phyloP scores from a whole-genome alignment of 2,329 filamentous ascomycete genomes.

The Alternaria ventricosa region DNA sequence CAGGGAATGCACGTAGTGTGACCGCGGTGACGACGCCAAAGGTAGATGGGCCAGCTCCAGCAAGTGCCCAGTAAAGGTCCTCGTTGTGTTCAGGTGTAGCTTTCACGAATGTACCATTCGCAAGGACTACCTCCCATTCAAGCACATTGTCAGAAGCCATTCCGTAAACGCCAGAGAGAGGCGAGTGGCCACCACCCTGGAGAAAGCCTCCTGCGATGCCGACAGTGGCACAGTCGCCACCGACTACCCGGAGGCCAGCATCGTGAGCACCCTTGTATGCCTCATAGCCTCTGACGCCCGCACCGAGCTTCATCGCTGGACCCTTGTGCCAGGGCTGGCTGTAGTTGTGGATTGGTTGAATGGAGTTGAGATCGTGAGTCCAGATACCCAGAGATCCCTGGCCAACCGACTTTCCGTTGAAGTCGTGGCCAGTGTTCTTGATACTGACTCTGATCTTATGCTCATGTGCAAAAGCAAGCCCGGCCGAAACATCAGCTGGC shows the following conservation, averaged over 20 bases:
- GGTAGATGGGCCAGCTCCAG: conserved; percentile 37
- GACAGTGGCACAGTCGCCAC: not conserved
- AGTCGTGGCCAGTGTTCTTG: not conserved
- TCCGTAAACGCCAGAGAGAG: conserved; percentile 11
- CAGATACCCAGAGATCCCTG: not conserved
- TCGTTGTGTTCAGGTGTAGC: conserved; percentile 35
- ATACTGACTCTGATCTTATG: not conserved
- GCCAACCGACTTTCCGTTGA: not conserved
- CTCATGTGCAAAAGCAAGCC: not conserved
- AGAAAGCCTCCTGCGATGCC: not conserved
- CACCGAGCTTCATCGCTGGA: not conserved
- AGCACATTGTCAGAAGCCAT: conserved; percentile 40
- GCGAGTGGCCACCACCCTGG: not conserved
- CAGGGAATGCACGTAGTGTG: conserved; percentile 19
- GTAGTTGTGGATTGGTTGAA: not conserved
- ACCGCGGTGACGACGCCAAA: conserved; percentile 39
- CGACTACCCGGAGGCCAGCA: not conserved
- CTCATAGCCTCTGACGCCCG: not conserved
- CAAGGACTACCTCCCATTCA: conserved; percentile 38
- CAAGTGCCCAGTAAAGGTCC: conserved; percentile 47
- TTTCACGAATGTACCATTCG: conserved; percentile 31
- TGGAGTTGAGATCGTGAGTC: not conserved
- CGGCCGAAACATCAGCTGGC: not conserved
- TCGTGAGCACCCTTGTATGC: not conserved
- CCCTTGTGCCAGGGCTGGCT: not conserved